These are phyloP conservation scores for Flaveria floridana DNA, from an alignment of 140 eudicot species.

Conservation along the genomic window DNA sequence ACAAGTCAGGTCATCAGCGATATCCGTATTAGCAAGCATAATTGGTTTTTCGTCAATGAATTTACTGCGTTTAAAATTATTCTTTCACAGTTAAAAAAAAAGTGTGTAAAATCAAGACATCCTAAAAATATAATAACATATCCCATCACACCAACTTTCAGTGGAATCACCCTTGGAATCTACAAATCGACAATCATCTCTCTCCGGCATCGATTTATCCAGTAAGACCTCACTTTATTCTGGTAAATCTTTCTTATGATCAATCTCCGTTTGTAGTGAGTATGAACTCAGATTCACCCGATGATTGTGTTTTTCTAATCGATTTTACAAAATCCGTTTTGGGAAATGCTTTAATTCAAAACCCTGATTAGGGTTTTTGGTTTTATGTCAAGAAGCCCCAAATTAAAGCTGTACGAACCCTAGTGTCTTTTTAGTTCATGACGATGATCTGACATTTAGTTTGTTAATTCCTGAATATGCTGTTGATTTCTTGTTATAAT, in stretches of 20 bases:
- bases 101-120: background rate
- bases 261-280: background rate
- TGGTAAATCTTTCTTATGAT: background rate
- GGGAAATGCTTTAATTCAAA: slow-evolving; percentile 18
- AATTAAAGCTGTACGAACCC: background rate
- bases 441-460: slow-evolving; percentile 16
- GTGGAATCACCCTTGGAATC: background rate
- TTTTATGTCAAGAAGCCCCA: background rate
- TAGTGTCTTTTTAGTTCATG: background rate
- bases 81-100: too few species aligned
- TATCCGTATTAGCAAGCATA: too few species aligned
- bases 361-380: slow-evolving; percentile 30
- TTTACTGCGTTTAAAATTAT: too few species aligned
- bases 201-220: slow-evolving; percentile 1
- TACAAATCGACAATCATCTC: background rate
- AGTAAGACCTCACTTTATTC: background rate
- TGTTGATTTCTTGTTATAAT: too few species aligned
- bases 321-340: background rate
- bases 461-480: slow-evolving; percentile 4
- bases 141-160: background rate
- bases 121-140: background rate
- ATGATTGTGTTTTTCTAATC: background rate
- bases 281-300: background rate
- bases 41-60: too few species aligned
- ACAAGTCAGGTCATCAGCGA: too few species aligned